Conservation (phyloP, 805 yeast species). For the Yarrowia keelungensis region DNA sequence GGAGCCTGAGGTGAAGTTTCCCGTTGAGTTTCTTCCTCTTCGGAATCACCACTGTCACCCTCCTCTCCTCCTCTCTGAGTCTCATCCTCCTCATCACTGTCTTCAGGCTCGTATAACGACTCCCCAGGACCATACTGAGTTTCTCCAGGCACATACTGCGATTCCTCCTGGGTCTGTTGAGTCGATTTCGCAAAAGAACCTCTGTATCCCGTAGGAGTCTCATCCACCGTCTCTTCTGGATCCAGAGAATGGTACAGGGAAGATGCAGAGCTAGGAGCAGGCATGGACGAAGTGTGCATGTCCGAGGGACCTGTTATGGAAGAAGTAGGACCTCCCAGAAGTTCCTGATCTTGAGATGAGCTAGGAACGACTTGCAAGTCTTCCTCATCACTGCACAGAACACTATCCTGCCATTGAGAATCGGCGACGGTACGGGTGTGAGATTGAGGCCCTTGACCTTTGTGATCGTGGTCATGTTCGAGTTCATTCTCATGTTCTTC, state of each 20-base stretch:
- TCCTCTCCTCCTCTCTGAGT: neutral
- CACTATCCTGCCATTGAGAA: slow-evolving; percentile 23
- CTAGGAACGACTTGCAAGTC: slow-evolving; percentile 6
- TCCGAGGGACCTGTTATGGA: neutral
- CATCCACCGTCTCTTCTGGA: slow-evolving; percentile 18
- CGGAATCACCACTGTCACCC: neutral
- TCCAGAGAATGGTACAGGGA: neutral
- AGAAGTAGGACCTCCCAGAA: neutral
- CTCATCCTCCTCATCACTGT: neutral
- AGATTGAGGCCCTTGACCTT: too few relatives aligned
- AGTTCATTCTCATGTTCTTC: neutral
- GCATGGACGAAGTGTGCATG: neutral
- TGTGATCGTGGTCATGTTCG: neutral
- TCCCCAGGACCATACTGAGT: slow-evolving; percentile 19
- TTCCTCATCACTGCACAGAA: slow-evolving; percentile 11
- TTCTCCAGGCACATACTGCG: slow-evolving; percentile 13
- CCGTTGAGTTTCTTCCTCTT: neutral
- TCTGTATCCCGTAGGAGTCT: slow-evolving; percentile 4
- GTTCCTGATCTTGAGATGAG: slow-evolving; percentile 19
- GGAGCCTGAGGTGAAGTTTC: neutral
- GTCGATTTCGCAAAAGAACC: neutral
- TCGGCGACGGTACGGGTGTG: neutral
- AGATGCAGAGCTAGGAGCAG: slow-evolving; percentile 17
- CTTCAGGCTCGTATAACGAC: neutral
- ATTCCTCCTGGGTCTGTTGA: neutral